Evolutionary conservation across 2,329 filamentous ascomycete genomes (phyloP).

Genomic region (Helotiales sp.): DNA sequence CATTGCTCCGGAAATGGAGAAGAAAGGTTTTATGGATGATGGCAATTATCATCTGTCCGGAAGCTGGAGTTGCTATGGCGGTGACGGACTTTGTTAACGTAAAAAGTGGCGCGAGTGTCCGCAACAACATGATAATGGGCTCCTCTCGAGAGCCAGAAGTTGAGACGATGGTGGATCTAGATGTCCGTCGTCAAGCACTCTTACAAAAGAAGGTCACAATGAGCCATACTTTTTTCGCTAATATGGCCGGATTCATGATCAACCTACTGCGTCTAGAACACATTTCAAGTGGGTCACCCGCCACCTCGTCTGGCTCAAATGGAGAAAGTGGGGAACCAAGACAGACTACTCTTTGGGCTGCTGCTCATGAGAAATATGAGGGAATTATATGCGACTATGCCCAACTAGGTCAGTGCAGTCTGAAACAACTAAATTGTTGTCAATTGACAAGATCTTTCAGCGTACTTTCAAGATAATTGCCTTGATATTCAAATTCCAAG

Average conservation of each 20-base stretch:
- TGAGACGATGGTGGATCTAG: background rate
- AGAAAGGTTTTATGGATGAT: conserved; percentile 2
- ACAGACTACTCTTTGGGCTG: background rate
- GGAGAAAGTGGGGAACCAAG: background rate
- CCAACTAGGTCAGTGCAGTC: background rate
- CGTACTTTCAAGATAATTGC: background rate
- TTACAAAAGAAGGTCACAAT: background rate
- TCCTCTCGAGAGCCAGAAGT: background rate
- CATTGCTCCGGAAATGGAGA: background rate
- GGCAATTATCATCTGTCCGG: background rate
- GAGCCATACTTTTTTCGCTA: conserved; percentile 1
- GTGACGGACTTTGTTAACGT: background rate
- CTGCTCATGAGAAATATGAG: background rate
- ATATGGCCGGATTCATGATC: conserved; percentile 4
- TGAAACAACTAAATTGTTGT: background rate
- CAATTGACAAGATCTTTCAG: background rate
- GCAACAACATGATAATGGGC: background rate
- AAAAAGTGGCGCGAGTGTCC: background rate
- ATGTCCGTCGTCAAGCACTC: background rate
- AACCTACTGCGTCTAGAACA: background rate
- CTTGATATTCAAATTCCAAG: background rate
- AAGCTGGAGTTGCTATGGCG: conserved; percentile 4
- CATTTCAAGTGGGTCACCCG: background rate
- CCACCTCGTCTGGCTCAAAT: background rate
- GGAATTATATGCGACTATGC: background rate